Conservation (phyloP, 305 asterid species). For the Solanum aculeatissimum region DNA sequence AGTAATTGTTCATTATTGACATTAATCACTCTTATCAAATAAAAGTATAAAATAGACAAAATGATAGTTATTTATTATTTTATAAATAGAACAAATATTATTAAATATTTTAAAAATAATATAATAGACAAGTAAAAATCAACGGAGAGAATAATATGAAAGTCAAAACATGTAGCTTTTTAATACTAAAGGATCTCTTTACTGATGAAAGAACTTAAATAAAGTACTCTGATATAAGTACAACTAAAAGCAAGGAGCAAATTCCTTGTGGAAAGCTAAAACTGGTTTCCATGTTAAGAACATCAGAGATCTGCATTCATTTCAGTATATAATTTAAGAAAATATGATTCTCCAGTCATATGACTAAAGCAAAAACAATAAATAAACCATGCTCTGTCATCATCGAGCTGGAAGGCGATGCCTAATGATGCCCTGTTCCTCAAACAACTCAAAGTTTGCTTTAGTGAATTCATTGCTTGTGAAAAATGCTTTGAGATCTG, state of each 20-base stretch:
- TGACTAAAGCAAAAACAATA: background rate
- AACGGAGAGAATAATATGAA: no score
- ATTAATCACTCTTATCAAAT: no score
- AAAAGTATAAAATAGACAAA: no score
- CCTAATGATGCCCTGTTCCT: conserved; percentile 49
- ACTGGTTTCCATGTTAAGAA: background rate
- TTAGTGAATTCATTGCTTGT: conserved; percentile 47
- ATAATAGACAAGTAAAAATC: no score
- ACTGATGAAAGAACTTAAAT: background rate
- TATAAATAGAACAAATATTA: accelerated
- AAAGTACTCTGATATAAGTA: background rate
- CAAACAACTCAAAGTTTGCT: conserved; percentile 71
- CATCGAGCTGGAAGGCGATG: conserved; percentile 40
- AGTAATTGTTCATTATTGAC: no score
- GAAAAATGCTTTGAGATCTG: conserved; percentile 75
- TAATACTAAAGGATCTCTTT: background rate
- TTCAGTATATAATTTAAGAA: background rate
- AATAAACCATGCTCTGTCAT: background rate
- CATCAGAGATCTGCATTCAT: background rate
- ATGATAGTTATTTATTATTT: no score
- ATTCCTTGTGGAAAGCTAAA: background rate
- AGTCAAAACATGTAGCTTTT: no score
- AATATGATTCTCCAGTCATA: background rate
- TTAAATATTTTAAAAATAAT: no score
- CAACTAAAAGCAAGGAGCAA: background rate